Conservation (phyloP, 2,329 filamentous ascomycete species). For the Neoascochyta sp. region DNA sequence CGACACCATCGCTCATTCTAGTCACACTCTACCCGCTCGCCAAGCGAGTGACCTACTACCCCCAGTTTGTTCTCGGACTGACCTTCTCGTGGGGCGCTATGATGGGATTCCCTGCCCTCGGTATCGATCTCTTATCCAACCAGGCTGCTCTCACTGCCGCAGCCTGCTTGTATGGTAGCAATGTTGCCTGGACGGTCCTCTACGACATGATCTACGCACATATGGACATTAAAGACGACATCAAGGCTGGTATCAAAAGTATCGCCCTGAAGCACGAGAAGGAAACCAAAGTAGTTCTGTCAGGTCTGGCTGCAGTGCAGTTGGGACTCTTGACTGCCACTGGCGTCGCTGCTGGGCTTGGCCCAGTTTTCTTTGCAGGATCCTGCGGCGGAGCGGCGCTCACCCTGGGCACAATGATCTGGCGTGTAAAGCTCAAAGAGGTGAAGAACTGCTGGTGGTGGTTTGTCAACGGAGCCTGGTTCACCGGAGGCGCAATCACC, state of each 20-base stretch:
- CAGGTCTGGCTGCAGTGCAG: slow-evolving; percentile 66
- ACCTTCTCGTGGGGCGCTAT: slow-evolving; percentile 89
- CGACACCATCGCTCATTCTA: slow-evolving; percentile 67
- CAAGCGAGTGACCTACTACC: slow-evolving; percentile 84
- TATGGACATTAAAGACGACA: slow-evolving; percentile 85
- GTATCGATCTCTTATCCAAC: slow-evolving; percentile 67
- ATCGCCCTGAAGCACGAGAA: slow-evolving; percentile 77
- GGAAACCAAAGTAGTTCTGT: slow-evolving; percentile 72
- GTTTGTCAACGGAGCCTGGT: slow-evolving; percentile 60
- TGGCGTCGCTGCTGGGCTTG: slow-evolving; percentile 59
- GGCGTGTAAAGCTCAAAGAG: slow-evolving; percentile 54
- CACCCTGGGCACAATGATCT: slow-evolving; percentile 57
- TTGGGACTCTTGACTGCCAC: slow-evolving; percentile 66
- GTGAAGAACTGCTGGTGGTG: slow-evolving; percentile 61
- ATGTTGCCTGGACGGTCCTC: slow-evolving; percentile 79
- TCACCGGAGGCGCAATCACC: slow-evolving; percentile 58
- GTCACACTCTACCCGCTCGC: slow-evolving; percentile 76
- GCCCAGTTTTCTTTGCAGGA: slow-evolving; percentile 57
- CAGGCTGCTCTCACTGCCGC: slow-evolving; percentile 62
- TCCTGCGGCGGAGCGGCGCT: slow-evolving; percentile 55
- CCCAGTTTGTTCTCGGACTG: slow-evolving; percentile 75
- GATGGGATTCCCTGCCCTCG: slow-evolving; percentile 81
- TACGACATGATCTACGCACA: slow-evolving; percentile 95
- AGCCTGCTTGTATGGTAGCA: slow-evolving; percentile 68
- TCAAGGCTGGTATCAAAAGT: slow-evolving; percentile 81